Conservation (phyloP, 495 filamentous ascomycete species). For the Aspergillus baeticus region DNA sequence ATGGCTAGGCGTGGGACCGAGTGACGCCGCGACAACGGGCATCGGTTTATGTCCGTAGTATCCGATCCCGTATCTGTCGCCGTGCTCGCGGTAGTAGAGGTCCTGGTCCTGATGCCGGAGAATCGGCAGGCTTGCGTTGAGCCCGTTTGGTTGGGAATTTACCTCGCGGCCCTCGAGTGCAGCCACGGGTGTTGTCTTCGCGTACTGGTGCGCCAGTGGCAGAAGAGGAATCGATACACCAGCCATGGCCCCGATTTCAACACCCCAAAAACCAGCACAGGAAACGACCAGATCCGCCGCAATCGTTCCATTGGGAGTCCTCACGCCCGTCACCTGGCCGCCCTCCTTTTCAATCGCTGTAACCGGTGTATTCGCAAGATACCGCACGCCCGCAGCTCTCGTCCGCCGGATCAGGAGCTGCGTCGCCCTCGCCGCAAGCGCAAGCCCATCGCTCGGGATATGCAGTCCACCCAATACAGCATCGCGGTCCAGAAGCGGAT, state of each 20-base stretch:
- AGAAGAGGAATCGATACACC: constrained; percentile 48
- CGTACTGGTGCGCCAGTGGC: constrained; percentile 52
- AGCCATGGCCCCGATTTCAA: constrained; percentile 51
- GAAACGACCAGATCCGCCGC: constrained; percentile 49
- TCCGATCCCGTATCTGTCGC: constrained; percentile 51
- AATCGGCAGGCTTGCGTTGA: constrained; percentile 44
- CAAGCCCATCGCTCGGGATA: constrained; percentile 50
- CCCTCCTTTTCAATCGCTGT: constrained; percentile 38
- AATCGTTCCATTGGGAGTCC: constrained; percentile 35
- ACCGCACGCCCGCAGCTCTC: constrained; percentile 44
- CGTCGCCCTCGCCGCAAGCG: constrained; percentile 48
- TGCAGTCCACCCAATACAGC: constrained; percentile 48
- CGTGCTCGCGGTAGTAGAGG: constrained; percentile 54
- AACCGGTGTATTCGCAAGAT: constrained; percentile 44
- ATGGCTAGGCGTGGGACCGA: constrained; percentile 41
- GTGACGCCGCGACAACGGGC: constrained; percentile 42
- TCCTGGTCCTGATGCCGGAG: constrained; percentile 52
- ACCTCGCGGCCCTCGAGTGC: constrained; percentile 27
- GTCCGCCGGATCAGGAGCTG: constrained; percentile 49
- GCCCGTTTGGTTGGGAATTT: constrained; percentile 34
- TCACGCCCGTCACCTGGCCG: constrained; percentile 44
- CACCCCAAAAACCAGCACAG: constrained; percentile 56
- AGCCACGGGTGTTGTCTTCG: constrained; percentile 43
- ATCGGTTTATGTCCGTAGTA: constrained; percentile 54
- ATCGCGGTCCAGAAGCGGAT: constrained; percentile 44